Conservation (phyloP, 257 asterid genomes). For the Salvia hispanica region DNA sequence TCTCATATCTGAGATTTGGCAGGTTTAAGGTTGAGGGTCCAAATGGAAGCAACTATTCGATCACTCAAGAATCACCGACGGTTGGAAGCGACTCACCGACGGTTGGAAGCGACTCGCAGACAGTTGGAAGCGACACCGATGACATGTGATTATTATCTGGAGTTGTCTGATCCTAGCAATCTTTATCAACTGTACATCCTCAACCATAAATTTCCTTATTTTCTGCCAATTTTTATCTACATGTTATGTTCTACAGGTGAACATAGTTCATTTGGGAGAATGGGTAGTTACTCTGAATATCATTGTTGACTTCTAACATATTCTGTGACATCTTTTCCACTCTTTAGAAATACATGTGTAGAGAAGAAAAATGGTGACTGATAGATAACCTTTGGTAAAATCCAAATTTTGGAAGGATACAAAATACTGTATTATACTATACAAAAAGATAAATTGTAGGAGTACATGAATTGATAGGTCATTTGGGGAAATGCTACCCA, state of each 20-base stretch:
- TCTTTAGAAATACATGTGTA: background rate
- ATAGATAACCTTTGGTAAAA: too few relatives aligned
- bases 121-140: constrained; percentile 60
- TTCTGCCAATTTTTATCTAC: constrained; percentile 8
- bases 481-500: background rate
- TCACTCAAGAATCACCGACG: constrained; percentile 43
- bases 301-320: constrained; percentile 26
- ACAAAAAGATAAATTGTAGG: too few relatives aligned
- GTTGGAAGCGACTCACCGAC: constrained; percentile 22
- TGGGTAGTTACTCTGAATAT: constrained; percentile 26
- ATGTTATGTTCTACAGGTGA: background rate
- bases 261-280: background rate
- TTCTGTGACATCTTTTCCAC: background rate
- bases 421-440: too few relatives aligned
- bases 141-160: constrained; percentile 35
- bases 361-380: background rate
- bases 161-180: constrained; percentile 9
- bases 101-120: constrained; percentile 9
- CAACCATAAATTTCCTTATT: background rate
- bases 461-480: background rate
- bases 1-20: constrained; percentile 11
- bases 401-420: too few relatives aligned
- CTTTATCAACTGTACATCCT: constrained; percentile 31
- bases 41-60: constrained; percentile 59
- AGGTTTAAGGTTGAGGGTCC: constrained; percentile 82